phyloP scores from a whole-genome alignment of 495 filamentous ascomycete species.

The Thermothielavioides terrestris region DNA sequence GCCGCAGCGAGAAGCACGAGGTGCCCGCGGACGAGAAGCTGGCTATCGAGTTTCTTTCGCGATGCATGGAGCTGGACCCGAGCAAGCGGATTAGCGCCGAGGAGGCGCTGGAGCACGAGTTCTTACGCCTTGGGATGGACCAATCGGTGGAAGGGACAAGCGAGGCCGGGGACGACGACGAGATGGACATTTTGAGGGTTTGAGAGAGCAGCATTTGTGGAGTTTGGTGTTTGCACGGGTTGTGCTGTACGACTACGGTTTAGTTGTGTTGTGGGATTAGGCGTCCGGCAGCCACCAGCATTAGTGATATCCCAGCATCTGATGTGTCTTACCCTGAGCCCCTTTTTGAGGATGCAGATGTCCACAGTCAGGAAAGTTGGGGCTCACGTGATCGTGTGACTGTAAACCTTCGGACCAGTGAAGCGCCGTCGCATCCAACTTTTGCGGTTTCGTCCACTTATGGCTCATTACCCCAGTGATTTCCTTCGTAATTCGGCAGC shows the following conservation, averaged over 20 bases:
- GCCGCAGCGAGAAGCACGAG: slow-evolving; percentile 42
- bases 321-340: not conserved
- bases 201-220: slow-evolving; percentile 7
- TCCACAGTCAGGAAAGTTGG: no score
- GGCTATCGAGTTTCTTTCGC: slow-evolving; percentile 55
- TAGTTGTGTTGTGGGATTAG: not conserved
- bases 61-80: slow-evolving; percentile 68
- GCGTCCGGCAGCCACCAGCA: not conserved
- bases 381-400: not conserved
- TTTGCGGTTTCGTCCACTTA: no score
- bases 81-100: slow-evolving; percentile 59
- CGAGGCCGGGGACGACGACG: slow-evolving; percentile 30
- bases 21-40: slow-evolving; percentile 53
- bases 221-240: slow-evolving; percentile 10
- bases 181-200: slow-evolving; percentile 39
- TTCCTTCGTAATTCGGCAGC: no score
- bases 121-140: slow-evolving; percentile 43
- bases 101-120: slow-evolving; percentile 67
- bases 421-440: no score
- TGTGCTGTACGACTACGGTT: not conserved
- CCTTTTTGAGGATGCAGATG: no score
- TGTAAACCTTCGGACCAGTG: not conserved
- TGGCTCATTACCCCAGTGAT: no score
- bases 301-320: slow-evolving; percentile 4
- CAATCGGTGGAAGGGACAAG: slow-evolving; percentile 3